A percentile compares a stretch with the other conserved stretches of the same genome.
phyloP scores from a whole-genome alignment of 1,284 basidiomycete genomes.

The Boletus sp. region DNA sequence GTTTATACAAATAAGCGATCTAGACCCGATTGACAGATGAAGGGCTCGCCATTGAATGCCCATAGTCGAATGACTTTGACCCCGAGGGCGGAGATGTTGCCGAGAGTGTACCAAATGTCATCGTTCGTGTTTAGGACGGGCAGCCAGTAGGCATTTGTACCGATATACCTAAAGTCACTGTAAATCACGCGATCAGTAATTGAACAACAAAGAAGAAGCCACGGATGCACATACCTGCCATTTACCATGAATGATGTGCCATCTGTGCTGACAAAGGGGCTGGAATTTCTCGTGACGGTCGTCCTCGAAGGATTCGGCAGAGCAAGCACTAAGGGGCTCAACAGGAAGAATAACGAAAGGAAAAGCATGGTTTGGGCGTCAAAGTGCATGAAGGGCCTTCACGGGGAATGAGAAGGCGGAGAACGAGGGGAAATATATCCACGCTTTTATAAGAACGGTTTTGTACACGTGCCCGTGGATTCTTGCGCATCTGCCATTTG shows the following conservation, averaged over 20 bases:
- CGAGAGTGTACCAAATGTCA: constrained; percentile 58
- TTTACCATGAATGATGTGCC: constrained; percentile 50
- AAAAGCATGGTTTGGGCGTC: constrained; percentile 19
- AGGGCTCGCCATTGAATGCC: constrained; percentile 56
- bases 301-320: constrained; percentile 17
- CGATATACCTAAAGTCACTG: constrained; percentile 56
- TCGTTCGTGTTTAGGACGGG: constrained; percentile 51
- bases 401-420: neutral
- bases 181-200: constrained; percentile 2
- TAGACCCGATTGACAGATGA: constrained; percentile 9
- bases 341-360: constrained; percentile 14
- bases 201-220: neutral
- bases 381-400: neutral
- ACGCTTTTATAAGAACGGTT: constrained; percentile 20
- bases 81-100: constrained; percentile 54
- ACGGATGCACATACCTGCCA: constrained; percentile 39
- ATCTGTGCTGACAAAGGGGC: constrained; percentile 42
- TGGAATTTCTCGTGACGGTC: constrained; percentile 12
- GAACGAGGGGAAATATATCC: neutral
- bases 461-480: constrained; percentile 6
- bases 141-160: constrained; percentile 71
- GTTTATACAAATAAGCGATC: constrained; percentile 3
- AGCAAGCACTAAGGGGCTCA: constrained; percentile 16
- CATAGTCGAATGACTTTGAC: constrained; percentile 65
- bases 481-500: neutral